Conservation (phyloP, 345 rosid genomes). For the Tarenaya hassleriana region DNA sequence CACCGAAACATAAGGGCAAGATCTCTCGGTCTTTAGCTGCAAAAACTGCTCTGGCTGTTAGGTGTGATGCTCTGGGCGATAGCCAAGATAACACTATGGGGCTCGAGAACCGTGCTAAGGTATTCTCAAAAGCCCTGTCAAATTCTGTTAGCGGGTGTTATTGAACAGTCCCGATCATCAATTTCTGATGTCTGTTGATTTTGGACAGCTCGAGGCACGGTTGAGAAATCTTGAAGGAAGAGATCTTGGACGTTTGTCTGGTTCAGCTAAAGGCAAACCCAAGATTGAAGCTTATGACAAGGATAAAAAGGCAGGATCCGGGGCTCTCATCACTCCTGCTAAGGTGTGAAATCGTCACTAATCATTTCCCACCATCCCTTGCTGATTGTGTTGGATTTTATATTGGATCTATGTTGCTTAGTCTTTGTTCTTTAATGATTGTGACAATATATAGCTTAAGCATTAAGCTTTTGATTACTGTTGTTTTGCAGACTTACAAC, state of each 20-base stretch:
- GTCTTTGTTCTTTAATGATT: background rate
- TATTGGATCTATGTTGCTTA: background rate
- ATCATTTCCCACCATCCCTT: no score
- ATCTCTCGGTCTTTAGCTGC: slow-evolving; percentile 88
- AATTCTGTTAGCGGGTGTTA: no score
- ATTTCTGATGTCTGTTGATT: background rate
- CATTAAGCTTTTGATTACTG: background rate
- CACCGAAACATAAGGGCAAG: slow-evolving; percentile 76
- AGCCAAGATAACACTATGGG: slow-evolving; percentile 72
- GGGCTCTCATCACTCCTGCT: slow-evolving; percentile 71
- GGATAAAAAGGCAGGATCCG: slow-evolving; percentile 62
- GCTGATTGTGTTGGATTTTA: background rate
- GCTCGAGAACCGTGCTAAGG: slow-evolving; percentile 75
- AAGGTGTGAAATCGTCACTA: slow-evolving; percentile 40
- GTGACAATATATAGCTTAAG: no score
- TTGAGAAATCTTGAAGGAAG: slow-evolving; percentile 74
- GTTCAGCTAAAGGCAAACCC: slow-evolving; percentile 87
- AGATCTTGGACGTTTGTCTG: slow-evolving; percentile 68
- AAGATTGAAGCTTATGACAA: slow-evolving; percentile 81
- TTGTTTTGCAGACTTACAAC: slow-evolving; percentile 58
- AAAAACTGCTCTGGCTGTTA: slow-evolving; percentile 67
- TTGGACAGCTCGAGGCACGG: slow-evolving; percentile 67
- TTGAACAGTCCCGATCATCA: background rate
- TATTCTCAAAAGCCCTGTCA: slow-evolving; percentile 5
- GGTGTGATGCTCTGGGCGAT: slow-evolving; percentile 90